Percentiles rank a stretch among this genome's conserved stretches.
phyloP scores from a whole-genome alignment of 1,139 yeast genomes.

The Citeromyces hawaiiensis region DNA sequence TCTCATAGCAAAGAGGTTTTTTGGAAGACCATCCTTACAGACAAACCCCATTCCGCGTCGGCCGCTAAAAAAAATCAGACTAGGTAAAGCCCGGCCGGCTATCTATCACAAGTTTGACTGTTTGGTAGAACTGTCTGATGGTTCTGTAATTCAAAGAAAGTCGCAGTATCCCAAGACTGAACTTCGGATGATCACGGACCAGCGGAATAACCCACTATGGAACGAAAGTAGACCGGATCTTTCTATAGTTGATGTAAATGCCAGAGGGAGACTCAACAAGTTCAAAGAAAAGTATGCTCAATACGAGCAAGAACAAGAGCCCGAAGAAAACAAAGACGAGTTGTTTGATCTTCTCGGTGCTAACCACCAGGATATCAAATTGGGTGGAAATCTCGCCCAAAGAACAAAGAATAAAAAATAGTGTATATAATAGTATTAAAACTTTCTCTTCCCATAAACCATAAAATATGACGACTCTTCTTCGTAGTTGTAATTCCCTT shows the following conservation, averaged over 20 bases:
- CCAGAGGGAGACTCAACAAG: conserved; percentile 75
- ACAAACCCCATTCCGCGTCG: conserved; percentile 31
- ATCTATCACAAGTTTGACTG: conserved; percentile 85
- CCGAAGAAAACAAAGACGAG: conserved; percentile 13
- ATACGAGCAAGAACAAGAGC: conserved; percentile 8
- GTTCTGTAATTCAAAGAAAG: conserved; percentile 72
- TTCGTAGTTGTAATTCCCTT: conserved; percentile 1
- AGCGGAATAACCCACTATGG: conserved; percentile 78
- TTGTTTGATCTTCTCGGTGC: conserved; percentile 16
- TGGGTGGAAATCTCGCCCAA: conserved; percentile 18
- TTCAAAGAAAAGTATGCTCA: conserved; percentile 64
- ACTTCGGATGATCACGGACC: conserved; percentile 76
- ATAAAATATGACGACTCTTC: neutral
- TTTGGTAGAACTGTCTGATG: conserved; percentile 80
- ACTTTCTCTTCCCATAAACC: neutral
- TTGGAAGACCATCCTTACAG: conserved; percentile 23
- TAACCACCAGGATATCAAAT: conserved; percentile 16
- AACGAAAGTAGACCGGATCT: conserved; percentile 77
- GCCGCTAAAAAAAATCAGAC: conserved; percentile 38
- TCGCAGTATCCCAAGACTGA: conserved; percentile 86
- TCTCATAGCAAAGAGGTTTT: conserved; percentile 3
- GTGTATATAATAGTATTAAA: neutral
- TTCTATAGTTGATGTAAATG: conserved; percentile 61
- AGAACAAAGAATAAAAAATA: conserved; percentile 11
- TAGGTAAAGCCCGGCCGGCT: conserved; percentile 86